A percentile compares a stretch with the other conserved stretches of the same genome.
Evolutionary conservation across 208 protist genomes (phyloP).

Genomic region (Crithidia acanthocephali): DNA sequence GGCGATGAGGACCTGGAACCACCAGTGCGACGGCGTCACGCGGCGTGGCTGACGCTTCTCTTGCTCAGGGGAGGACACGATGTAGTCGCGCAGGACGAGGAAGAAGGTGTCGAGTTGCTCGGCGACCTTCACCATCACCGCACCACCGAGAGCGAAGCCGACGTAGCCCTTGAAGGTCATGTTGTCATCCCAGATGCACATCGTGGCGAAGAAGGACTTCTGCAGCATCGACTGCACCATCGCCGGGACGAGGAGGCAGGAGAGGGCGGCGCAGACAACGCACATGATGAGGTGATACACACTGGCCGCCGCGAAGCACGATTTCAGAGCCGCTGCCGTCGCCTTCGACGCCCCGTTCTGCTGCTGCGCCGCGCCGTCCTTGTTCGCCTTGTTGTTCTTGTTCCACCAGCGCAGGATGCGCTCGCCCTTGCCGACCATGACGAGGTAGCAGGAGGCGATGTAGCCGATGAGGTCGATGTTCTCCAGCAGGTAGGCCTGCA

Average conservation of each 20-base stretch:
- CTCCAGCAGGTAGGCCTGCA: slow-evolving; percentile 43
- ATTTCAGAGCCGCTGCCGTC: slow-evolving; percentile 14
- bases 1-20: slow-evolving; percentile 37
- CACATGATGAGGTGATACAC: slow-evolving; percentile 51
- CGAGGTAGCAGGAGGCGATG: slow-evolving; percentile 59
- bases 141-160: slow-evolving; percentile 58
- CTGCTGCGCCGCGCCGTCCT: background rate
- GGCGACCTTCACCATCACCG: slow-evolving; percentile 65
- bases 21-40: slow-evolving; percentile 46
- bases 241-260: slow-evolving; percentile 35
- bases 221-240: slow-evolving; percentile 26
- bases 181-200: slow-evolving; percentile 49
- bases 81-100: slow-evolving; percentile 75
- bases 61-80: slow-evolving; percentile 22
- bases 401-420: slow-evolving; percentile 42
- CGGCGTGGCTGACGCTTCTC: slow-evolving; percentile 23
- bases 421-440: slow-evolving; percentile 54
- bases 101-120: slow-evolving; percentile 82
- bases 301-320: slow-evolving; percentile 34
- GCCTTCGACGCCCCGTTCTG: slow-evolving; percentile 19
- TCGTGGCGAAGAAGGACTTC: slow-evolving; percentile 32
- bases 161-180: slow-evolving; percentile 41
- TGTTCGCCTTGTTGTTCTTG: slow-evolving; percentile 15
- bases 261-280: slow-evolving; percentile 34
- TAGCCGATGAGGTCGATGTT: slow-evolving; percentile 56